Conservation (phyloP, 768 basidiomycete species). For the Cystobasidium tubakii region DNA sequence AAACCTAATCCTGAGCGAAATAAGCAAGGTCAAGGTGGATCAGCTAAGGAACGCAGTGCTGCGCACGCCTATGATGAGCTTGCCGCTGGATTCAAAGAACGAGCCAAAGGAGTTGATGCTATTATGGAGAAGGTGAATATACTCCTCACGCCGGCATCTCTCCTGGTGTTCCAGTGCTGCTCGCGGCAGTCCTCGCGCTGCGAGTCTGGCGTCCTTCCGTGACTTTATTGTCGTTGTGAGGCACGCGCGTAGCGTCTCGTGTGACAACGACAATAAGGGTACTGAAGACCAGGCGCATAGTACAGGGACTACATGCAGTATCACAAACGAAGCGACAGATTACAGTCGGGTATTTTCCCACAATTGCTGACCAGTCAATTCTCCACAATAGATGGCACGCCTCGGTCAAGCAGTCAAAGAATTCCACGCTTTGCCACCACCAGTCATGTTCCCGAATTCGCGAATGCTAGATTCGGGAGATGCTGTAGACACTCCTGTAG, state of each 20-base stretch:
- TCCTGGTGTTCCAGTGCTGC: too few species aligned
- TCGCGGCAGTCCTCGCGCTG: too few species aligned
- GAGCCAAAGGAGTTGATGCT: slow-evolving; percentile 29
- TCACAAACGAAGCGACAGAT: too few species aligned
- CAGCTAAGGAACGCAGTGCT: neutral
- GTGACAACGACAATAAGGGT: too few species aligned
- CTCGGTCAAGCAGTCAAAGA: slow-evolving; percentile 37
- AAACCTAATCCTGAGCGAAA: neutral
- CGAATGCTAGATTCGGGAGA: neutral
- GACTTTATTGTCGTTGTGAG: too few species aligned
- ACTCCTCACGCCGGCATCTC: too few species aligned
- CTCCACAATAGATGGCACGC: slow-evolving; percentile 4
- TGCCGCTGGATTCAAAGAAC: slow-evolving; percentile 6
- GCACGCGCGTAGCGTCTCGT: too few species aligned
- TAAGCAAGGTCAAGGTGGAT: neutral
- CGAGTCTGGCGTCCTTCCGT: too few species aligned
- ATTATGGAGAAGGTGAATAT: slow-evolving; percentile 37
- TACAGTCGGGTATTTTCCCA: too few species aligned
- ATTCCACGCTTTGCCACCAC: slow-evolving; percentile 35
- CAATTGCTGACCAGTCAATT: neutral
- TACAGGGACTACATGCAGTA: too few species aligned
- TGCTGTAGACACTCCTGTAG: slow-evolving; percentile 22
- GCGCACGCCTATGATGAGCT: slow-evolving; percentile 32
- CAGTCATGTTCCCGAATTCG: slow-evolving; percentile 28
- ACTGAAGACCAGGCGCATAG: too few species aligned